phyloP scores from a whole-genome alignment of 2,329 filamentous ascomycete species.

The Stachybotrys elegans region DNA sequence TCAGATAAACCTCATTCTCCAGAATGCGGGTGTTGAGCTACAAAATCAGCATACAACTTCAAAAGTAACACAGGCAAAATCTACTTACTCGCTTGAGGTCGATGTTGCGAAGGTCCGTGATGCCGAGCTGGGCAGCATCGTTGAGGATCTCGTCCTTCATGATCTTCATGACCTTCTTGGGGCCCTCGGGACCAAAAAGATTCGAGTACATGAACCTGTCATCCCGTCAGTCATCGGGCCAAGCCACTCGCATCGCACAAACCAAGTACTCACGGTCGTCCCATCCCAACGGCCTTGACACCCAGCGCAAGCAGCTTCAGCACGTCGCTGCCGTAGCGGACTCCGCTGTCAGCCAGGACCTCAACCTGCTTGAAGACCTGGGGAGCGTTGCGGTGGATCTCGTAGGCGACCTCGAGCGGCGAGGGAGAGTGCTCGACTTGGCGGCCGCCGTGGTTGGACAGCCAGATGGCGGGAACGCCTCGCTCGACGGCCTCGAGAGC shows the following conservation, averaged over 20 bases:
- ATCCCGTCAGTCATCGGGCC: not conserved
- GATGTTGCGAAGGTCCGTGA: constrained; percentile 18
- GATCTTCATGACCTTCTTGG: constrained; percentile 39
- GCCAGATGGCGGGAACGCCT: constrained; percentile 29
- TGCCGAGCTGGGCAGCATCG: constrained; percentile 29
- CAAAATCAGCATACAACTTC: constrained; percentile 2
- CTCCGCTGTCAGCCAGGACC: constrained; percentile 31
- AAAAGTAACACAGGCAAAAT: rapidly evolving
- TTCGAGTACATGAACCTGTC: constrained; percentile 44
- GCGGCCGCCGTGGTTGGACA: constrained; percentile 37
- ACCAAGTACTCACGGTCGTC: constrained; percentile 22
- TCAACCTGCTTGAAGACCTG: constrained; percentile 29
- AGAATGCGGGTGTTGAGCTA: constrained; percentile 20
- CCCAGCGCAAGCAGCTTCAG: constrained; percentile 34
- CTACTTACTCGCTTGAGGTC: constrained; percentile 15
- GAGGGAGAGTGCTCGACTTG: constrained; percentile 29
- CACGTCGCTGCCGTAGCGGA: constrained; percentile 32
- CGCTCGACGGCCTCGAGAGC: constrained; percentile 25
- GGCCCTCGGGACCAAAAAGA: constrained; percentile 41
- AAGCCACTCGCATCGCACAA: not conserved
- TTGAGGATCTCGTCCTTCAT: constrained; percentile 40
- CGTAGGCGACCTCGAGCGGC: constrained; percentile 18
- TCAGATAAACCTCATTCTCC: constrained; percentile 17
- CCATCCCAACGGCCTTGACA: constrained; percentile 36
- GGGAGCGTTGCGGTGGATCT: constrained; percentile 30